Conservation (phyloP, 2,329 filamentous ascomycete species). For the Davidsoniella eucalypti region DNA sequence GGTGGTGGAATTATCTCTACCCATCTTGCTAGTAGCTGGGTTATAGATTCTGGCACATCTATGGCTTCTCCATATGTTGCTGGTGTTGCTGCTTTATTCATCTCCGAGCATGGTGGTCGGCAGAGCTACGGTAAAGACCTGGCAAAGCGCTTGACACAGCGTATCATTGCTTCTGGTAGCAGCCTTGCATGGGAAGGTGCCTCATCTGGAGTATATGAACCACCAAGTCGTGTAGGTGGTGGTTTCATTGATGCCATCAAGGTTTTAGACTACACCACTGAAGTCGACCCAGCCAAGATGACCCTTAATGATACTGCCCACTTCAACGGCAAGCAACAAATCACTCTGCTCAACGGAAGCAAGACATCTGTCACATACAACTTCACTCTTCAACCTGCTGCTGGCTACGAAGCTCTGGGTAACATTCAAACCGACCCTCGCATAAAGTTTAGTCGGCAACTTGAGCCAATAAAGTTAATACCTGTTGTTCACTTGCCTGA, state of each 20-base stretch:
- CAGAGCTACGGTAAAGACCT: conserved; percentile 12
- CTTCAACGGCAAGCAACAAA: conserved; percentile 22
- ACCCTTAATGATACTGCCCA: conserved; percentile 32
- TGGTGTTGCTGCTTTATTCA: conserved; percentile 30
- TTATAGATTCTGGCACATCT: conserved; percentile 35
- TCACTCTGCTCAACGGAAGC: conserved; percentile 28
- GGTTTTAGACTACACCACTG: conserved; percentile 25
- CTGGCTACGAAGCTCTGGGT: conserved; percentile 23
- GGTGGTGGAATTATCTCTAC: conserved; percentile 35
- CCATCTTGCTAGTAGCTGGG: conserved; percentile 24
- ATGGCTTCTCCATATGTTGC: conserved; percentile 40
- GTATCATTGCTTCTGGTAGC: conserved; percentile 6
- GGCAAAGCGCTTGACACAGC: background rate
- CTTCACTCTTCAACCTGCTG: conserved; percentile 24
- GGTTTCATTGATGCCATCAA: conserved; percentile 31
- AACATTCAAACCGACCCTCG: background rate
- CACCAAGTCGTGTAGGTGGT: conserved; percentile 25
- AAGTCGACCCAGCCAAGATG: conserved; percentile 26
- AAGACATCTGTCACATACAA: conserved; percentile 24
- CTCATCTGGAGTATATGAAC: conserved; percentile 16
- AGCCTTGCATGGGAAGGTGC: conserved; percentile 9
- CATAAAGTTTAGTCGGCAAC: background rate
- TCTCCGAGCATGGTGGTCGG: conserved; percentile 26
- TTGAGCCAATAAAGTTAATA: conserved; percentile 1
- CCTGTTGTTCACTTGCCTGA: conserved; percentile 14